Conservation (phyloP, 352 stramenopile genomes). For the Hyaloperonospora brassicae region DNA sequence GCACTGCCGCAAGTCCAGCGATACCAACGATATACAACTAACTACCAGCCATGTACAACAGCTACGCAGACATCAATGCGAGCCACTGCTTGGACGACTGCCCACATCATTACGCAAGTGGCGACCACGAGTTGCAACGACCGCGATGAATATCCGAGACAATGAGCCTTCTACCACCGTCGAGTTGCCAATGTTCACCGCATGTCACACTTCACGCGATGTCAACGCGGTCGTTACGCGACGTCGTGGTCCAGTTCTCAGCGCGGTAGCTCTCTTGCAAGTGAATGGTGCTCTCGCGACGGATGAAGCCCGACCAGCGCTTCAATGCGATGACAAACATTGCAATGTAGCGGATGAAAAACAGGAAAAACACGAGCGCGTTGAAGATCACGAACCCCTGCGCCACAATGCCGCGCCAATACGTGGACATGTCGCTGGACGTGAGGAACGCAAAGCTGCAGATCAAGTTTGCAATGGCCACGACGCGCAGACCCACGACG, state of each 20-base stretch:
- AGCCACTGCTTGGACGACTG: constrained; percentile 11
- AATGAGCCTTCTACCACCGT: constrained; percentile 22
- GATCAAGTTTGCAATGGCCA: constrained; percentile 47
- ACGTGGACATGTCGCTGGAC: constrained; percentile 31
- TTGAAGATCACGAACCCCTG: constrained; percentile 56
- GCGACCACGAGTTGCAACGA: constrained; percentile 7
- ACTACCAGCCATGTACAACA: background rate
- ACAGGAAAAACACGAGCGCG: constrained; percentile 41
- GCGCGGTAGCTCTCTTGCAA: constrained; percentile 19
- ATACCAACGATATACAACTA: no score
- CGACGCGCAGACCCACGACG: constrained; percentile 30
- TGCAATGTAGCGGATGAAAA: constrained; percentile 51
- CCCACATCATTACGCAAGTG: constrained; percentile 8
- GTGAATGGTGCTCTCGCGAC: constrained; percentile 21
- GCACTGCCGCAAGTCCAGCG: no score
- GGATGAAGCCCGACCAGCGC: constrained; percentile 36
- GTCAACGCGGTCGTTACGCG: constrained; percentile 9
- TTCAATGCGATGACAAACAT: constrained; percentile 48
- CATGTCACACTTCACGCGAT: constrained; percentile 22
- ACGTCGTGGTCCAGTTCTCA: constrained; percentile 12
- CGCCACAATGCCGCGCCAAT: constrained; percentile 32
- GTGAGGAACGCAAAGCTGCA: constrained; percentile 52
- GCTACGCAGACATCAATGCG: constrained; percentile 14
- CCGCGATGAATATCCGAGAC: constrained; percentile 3
- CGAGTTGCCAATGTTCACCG: constrained; percentile 13